Evolutionary conservation across 148 eudicot genomes (phyloP).

Genomic region (Pharnaceum exiguum): DNA sequence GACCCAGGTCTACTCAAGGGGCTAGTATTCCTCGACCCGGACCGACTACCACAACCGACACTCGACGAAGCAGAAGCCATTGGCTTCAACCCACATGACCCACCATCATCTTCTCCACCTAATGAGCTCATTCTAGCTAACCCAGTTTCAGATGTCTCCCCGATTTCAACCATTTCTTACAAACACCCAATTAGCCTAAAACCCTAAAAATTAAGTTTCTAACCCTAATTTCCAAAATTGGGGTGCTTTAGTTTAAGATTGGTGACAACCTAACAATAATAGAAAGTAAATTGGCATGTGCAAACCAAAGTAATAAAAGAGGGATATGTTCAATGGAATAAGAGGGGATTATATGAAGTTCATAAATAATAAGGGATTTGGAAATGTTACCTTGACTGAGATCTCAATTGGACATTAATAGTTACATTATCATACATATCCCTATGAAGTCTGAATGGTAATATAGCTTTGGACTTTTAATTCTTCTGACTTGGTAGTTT

Average conservation of each 20-base stretch:
- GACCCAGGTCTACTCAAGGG: conserved; percentile 67
- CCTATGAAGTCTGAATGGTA: too few species aligned
- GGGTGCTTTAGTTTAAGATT: background rate
- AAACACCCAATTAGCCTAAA: conserved; percentile 5
- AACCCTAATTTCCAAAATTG: conserved; percentile 1
- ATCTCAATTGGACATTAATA: too few species aligned
- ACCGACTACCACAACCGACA: conserved; percentile 38
- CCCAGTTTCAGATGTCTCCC: conserved; percentile 44
- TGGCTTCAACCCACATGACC: conserved; percentile 28
- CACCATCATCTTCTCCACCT: conserved; percentile 34
- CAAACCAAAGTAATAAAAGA: too few species aligned
- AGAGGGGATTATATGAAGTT: too few species aligned
- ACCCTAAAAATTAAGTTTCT: background rate
- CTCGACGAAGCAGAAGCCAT: conserved; percentile 37
- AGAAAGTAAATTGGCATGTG: too few species aligned
- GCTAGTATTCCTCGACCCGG: conserved; percentile 50
- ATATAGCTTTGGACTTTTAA: too few species aligned
- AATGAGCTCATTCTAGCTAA: conserved; percentile 22
- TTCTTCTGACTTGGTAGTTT: too few species aligned
- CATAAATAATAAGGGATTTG: too few species aligned
- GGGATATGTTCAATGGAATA: too few species aligned
- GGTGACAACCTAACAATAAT: too few species aligned
- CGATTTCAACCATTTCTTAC: conserved; percentile 51
- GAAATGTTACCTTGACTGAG: too few species aligned
- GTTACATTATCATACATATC: too few species aligned